Percentiles rank a stretch among this genome's conserved stretches.
These are phyloP conservation scores for Lactifluus subvellereus DNA, from an alignment of 768 basidiomycete species.

Conservation along the genomic window DNA sequence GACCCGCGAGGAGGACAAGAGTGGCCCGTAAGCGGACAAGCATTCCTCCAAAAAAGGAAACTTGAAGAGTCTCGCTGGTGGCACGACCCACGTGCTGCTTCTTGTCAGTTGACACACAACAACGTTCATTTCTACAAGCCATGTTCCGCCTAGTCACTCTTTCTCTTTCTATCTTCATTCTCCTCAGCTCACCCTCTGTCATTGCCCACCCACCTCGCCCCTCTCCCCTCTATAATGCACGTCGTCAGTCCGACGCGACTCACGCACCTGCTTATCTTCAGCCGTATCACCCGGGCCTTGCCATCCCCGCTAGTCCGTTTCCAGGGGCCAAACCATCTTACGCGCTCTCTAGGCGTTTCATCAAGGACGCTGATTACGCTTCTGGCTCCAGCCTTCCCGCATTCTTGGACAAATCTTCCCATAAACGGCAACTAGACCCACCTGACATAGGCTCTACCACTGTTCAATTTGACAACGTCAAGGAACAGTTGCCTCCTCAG, in stretches of 20 bases:
- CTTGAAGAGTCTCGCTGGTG: not conserved
- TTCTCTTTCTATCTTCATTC: not conserved
- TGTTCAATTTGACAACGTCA: not conserved
- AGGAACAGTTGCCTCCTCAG: not conserved
- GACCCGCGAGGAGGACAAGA: not conserved
- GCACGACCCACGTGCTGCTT: not conserved
- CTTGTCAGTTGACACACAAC: too few species aligned
- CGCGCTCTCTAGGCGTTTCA: not conserved
- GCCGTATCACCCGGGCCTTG: slow-evolving; percentile 1
- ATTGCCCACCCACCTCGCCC: not conserved
- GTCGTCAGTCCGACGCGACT: not conserved
- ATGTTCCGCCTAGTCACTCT: not conserved
- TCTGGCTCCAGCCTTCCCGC: not conserved
- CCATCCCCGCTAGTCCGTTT: not conserved
- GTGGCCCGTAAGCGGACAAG: slow-evolving; percentile 5
- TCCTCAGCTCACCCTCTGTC: not conserved
- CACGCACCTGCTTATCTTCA: not conserved
- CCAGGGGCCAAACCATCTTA: not conserved
- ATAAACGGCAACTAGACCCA: not conserved
- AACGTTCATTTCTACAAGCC: not conserved
- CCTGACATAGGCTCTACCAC: not conserved
- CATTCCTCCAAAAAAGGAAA: not conserved
- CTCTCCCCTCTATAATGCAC: not conserved
- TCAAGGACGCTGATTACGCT: slow-evolving; percentile 11
- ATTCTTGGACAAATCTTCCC: not conserved